Evolutionary conservation across 208 protist species (phyloP).

Genomic region (Blastocrithidia nonstop): DNA sequence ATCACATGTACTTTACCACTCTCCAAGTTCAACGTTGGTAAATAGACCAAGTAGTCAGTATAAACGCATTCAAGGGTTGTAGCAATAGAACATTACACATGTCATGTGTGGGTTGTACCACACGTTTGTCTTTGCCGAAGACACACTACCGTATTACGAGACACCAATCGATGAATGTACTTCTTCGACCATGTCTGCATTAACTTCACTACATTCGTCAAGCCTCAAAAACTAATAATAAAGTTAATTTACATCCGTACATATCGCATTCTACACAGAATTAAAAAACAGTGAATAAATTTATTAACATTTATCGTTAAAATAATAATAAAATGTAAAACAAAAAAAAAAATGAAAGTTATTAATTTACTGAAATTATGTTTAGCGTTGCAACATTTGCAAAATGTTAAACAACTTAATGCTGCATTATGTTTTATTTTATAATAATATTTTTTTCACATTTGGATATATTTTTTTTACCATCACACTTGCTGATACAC

Average conservation of each 20-base stretch:
- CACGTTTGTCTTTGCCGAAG: conserved; percentile 65
- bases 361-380: too few relatives aligned
- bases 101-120: conserved; percentile 74
- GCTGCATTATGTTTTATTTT: too few relatives aligned
- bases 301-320: not conserved
- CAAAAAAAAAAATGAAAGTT: not conserved
- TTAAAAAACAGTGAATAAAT: not conserved
- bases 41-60: conserved; percentile 12
- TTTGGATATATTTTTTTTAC: too few relatives aligned
- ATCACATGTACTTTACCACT: too few relatives aligned
- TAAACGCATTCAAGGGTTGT: conserved; percentile 27
- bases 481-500: too few relatives aligned
- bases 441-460: too few relatives aligned
- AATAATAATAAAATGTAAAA: not conserved
- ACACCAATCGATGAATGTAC: not conserved
- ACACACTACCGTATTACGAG: conserved; percentile 7
- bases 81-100: conserved; percentile 29
- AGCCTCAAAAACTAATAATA: not conserved
- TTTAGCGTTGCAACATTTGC: too few relatives aligned
- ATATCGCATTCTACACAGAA: not conserved
- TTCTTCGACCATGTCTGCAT: not conserved
- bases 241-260: not conserved
- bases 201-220: not conserved
- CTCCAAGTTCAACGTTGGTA: not conserved
- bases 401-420: too few relatives aligned